Conservation (phyloP, 2,329 filamentous ascomycete species). For the Trichoderma sp. region DNA sequence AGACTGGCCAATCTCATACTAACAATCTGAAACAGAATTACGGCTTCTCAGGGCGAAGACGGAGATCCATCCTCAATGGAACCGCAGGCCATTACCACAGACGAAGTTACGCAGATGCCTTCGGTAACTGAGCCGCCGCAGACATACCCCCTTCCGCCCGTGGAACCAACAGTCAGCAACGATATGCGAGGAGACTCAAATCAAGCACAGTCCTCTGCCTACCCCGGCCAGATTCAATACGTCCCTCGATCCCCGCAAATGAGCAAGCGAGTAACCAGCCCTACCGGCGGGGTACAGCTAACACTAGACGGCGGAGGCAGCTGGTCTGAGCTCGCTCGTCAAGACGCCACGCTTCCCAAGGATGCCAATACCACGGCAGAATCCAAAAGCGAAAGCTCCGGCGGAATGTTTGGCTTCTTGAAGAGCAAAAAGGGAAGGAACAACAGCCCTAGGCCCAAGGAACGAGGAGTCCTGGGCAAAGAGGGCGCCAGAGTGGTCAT, state of each 20-base stretch:
- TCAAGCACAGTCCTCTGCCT: slow-evolving; percentile 41
- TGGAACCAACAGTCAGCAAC: slow-evolving; percentile 10
- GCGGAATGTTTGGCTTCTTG: slow-evolving; percentile 88
- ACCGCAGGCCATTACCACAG: slow-evolving; percentile 57
- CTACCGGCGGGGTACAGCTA: slow-evolving; percentile 85
- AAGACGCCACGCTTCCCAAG: slow-evolving; percentile 73
- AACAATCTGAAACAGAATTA: slow-evolving; percentile 41
- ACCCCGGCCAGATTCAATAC: slow-evolving; percentile 54
- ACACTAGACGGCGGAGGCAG: slow-evolving; percentile 86
- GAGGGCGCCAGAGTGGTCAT: slow-evolving; percentile 87
- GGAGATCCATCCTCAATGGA: slow-evolving; percentile 6
- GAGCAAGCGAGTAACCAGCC: slow-evolving; percentile 72
- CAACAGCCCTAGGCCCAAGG: slow-evolving; percentile 90
- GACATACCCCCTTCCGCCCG: slow-evolving; percentile 28
- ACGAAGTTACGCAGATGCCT: slow-evolving; percentile 52
- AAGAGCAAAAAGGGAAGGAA: slow-evolving; percentile 87
- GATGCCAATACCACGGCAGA: slow-evolving; percentile 63
- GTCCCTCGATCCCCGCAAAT: slow-evolving; percentile 54
- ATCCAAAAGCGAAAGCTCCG: slow-evolving; percentile 61
- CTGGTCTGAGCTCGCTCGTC: slow-evolving; percentile 88
- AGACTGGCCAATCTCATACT: slow-evolving; percentile 10
- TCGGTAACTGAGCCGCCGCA: slow-evolving; percentile 15
- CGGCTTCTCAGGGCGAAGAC: slow-evolving; percentile 32
- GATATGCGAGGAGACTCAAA: slow-evolving; percentile 10
- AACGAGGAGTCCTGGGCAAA: slow-evolving; percentile 91